Percentiles rank a stretch among this genome's conserved stretches.
phyloP scores from a whole-genome alignment of 176 grass and related monocot genomes.

The maize (Zea mays) region Zm-B73-REFERENCE-NAM-5.0 NC_050097.1:38585001-38585500 shows the following conservation, averaged over 20 bases:
- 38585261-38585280: background rate
- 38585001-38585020: background rate
- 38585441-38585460: background rate
- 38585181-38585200: conserved; percentile 12
- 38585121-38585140: conserved; percentile 82
- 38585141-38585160: conserved; percentile 45
- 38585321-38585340: conserved; percentile 74
- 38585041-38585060: background rate
- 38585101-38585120: conserved; percentile 71
- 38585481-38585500: conserved; percentile 41
- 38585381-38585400: conserved; percentile 36
- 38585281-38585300: conserved; percentile 37
- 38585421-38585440: background rate
- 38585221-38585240: background rate
- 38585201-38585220: background rate
- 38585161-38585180: conserved; percentile 52
- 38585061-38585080: background rate
- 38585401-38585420: conserved; percentile 17
- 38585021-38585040: background rate
- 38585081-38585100: conserved; percentile 38
- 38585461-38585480: conserved; percentile 50
- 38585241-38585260: background rate
- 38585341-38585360: conserved; percentile 48
- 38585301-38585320: conserved; percentile 49
- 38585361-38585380: conserved; percentile 28